Evolutionary conservation across 192 early-diverging fungal species (phyloP).

Genomic region (Chytriomyces sp.): DNA sequence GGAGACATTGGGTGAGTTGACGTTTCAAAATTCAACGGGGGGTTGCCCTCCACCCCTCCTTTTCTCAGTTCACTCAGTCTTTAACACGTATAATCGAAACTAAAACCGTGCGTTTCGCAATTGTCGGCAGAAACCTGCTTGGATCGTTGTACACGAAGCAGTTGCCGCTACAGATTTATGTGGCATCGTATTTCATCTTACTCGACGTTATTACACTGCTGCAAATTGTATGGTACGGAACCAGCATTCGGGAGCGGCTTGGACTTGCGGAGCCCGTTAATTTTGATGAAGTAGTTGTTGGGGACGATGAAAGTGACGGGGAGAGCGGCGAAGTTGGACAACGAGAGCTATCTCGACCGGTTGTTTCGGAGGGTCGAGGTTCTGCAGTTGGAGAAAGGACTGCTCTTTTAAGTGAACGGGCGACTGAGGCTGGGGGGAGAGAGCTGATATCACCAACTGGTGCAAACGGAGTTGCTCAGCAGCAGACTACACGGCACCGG

Average conservation of each 20-base stretch:
- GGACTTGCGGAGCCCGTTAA: neutral
- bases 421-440: too few species aligned
- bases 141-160: slow-evolving; percentile 59
- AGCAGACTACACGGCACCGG: neutral
- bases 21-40: slow-evolving; percentile 6
- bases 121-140: slow-evolving; percentile 41
- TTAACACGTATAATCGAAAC: neutral
- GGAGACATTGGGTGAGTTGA: slow-evolving; percentile 37
- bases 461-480: neutral
- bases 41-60: neutral
- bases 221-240: slow-evolving; percentile 54
- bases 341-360: neutral
- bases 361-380: neutral
- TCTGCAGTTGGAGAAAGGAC: too few species aligned
- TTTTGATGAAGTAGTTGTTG: slow-evolving; percentile 19
- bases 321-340: neutral
- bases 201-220: slow-evolving; percentile 44
- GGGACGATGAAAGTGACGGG: neutral
- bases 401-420: too few species aligned
- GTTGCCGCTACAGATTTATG: slow-evolving; percentile 44
- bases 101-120: neutral
- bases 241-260: slow-evolving; percentile 9
- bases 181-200: slow-evolving; percentile 48
- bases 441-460: neutral
- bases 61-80: neutral